These are phyloP conservation scores for Aspergillus ellipticus DNA, from an alignment of 495 filamentous ascomycete genomes.

Conservation along the genomic window DNA sequence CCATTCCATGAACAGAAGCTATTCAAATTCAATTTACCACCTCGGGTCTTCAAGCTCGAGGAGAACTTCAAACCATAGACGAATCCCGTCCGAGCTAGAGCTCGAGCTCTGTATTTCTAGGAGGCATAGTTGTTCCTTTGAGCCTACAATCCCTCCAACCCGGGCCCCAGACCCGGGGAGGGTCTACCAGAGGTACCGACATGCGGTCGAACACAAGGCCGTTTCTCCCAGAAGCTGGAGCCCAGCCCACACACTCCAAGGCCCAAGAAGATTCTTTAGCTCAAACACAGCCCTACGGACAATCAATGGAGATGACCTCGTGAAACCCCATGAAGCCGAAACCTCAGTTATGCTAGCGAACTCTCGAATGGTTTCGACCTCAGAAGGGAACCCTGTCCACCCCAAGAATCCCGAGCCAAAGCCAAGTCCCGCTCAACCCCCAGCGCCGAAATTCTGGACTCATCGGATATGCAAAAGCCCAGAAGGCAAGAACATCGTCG, in stretches of 20 bases:
- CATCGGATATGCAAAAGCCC: constrained; percentile 58
- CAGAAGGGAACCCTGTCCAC: not conserved
- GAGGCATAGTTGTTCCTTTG: not conserved
- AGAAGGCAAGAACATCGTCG: constrained; percentile 46
- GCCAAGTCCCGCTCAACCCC: not conserved
- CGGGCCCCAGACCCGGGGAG: not conserved
- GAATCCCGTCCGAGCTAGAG: not conserved
- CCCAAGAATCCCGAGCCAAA: not conserved
- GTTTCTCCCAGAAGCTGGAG: not conserved
- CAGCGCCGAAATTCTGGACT: constrained; percentile 55
- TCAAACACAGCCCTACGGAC: not conserved
- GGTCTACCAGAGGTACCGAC: not conserved
- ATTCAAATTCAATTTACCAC: not conserved
- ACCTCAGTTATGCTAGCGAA: not conserved
- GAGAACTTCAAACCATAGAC: not conserved
- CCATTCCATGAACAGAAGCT: not conserved
- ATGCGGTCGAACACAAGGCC: not conserved
- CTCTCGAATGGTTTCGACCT: not conserved
- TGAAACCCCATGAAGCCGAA: not conserved
- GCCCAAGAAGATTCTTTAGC: not conserved
- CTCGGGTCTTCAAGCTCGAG: not conserved
- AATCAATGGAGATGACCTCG: not conserved
- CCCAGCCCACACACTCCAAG: not conserved
- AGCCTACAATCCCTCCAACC: not conserved
- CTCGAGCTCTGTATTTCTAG: not conserved